Evolutionary conservation across 1,284 basidiomycete species (phyloP), one percentile per base, ranked within the genome.

Genomic region (Tranzscheliella williamsii): DNA sequence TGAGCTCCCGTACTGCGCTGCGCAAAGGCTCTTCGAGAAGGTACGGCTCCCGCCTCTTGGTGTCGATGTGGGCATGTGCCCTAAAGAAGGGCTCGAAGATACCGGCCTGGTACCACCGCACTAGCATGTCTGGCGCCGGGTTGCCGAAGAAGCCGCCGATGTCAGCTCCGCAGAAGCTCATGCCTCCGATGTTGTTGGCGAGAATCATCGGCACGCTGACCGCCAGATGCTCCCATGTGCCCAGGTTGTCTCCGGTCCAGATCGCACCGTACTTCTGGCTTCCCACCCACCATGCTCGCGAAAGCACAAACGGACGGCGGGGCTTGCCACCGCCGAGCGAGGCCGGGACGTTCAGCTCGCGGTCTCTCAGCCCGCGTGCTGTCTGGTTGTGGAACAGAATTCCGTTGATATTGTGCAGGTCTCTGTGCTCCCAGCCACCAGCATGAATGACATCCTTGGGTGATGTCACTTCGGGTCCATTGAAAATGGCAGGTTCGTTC

Each of bases 141-240:
- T 98, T 95, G 38, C 94, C 94, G 75, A 98, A 98, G 86, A 97
- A 98, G 15, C 94, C 94, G 30, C 94, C 93, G 38, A 97, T 90
- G 73, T 98, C 94, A 49, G 94, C 87, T 60, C 95, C 95, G 40
- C 86, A 84, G 78, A 95, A 98, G 35, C 86, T 85, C 85, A 97
- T 90, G 21, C 95, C 95, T n/a, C 86, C 91, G 38, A 99, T 86
- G 45, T 86, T 86, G 78, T 91, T 90, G 12, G 90, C 84, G 30
- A 98, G 82, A 9, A 94, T 87, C 89, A 98, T 97, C 72, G 94
- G 90, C 48, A 95, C 84, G 34, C 91, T 91, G 24, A 91, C 89
- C 2, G 86, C 86, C 84, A 99, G 90, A 75, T 98, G 95, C 54
- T 93, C 91, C 95, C 95, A 98, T 0, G 89, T 91, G 24, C 94